Conservation (phyloP, 208 protist genomes). For the Trypanosoma platydactyli region DNA sequence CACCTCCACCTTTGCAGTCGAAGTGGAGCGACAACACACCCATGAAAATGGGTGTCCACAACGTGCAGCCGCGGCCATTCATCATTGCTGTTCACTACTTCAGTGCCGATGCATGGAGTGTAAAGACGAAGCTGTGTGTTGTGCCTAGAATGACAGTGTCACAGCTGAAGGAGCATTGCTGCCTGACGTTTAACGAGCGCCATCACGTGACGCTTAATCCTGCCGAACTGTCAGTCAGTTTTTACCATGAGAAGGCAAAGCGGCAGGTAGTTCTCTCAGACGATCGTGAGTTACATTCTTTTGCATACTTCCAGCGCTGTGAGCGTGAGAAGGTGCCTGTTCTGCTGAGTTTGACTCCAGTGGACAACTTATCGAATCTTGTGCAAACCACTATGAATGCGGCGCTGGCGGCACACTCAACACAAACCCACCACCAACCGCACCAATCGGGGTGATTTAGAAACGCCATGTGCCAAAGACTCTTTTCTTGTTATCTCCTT, state of each 20-base stretch:
- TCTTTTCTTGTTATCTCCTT: no score
- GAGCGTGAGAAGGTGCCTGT: slow-evolving; percentile 21
- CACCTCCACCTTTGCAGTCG: neutral
- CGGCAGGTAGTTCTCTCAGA: slow-evolving; percentile 13
- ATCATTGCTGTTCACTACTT: slow-evolving; percentile 29
- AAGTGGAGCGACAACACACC: neutral
- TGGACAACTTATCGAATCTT: slow-evolving; percentile 13
- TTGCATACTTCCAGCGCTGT: slow-evolving; percentile 26
- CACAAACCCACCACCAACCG: no score
- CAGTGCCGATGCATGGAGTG: slow-evolving; percentile 18
- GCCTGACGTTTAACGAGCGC: slow-evolving; percentile 21
- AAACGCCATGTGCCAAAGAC: no score
- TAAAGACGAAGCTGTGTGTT: slow-evolving; percentile 22
- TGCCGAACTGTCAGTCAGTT: slow-evolving; percentile 5
- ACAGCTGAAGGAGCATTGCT: slow-evolving; percentile 17
- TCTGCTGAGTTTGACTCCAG: slow-evolving; percentile 5
- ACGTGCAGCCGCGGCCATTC: slow-evolving; percentile 1
- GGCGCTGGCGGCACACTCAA: neutral
- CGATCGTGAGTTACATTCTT: slow-evolving; percentile 28
- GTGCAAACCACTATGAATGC: slow-evolving; percentile 21
- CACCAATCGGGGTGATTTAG: no score
- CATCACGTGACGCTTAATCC: slow-evolving; percentile 9
- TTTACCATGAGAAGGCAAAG: slow-evolving; percentile 11
- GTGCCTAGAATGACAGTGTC: slow-evolving; percentile 26
- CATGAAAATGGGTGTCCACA: neutral